A percentile compares a stretch with the other conserved stretches of the same genome.
phyloP scores from a whole-genome alignment of 345 rosid genomes.

The Lenwebbia sp. region DNA sequence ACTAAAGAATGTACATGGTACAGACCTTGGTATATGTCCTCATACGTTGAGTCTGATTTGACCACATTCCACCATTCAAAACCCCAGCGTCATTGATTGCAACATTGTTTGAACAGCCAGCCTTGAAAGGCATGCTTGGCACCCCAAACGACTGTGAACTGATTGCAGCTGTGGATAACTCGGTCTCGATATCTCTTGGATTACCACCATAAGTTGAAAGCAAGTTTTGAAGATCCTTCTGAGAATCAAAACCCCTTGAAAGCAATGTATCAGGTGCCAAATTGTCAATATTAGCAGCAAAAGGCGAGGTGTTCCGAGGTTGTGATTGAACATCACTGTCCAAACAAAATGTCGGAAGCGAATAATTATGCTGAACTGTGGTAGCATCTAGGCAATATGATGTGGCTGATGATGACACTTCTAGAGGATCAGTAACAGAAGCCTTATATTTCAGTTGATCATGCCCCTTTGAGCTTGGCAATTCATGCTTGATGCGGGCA shows the following conservation, averaged over 20 bases:
- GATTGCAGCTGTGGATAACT: constrained; percentile 74
- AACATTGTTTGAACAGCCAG: constrained; percentile 65
- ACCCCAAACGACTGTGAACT: constrained; percentile 89
- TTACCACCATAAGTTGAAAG: constrained; percentile 69
- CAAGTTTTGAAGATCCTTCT: constrained; percentile 92
- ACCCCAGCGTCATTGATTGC: constrained; percentile 68
- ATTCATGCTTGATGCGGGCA: constrained; percentile 41
- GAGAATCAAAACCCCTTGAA: constrained; percentile 82
- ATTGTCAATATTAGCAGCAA: constrained; percentile 48
- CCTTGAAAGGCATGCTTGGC: constrained; percentile 68
- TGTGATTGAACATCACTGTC: constrained; percentile 73
- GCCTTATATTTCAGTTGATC: constrained; percentile 59
- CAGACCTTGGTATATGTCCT: constrained; percentile 93
- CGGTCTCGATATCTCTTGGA: constrained; percentile 81
- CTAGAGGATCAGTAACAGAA: constrained; percentile 60
- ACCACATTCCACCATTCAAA: constrained; percentile 74
- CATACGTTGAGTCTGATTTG: constrained; percentile 78
- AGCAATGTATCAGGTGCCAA: constrained; percentile 71
- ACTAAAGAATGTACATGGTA: neutral
- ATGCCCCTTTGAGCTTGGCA: constrained; percentile 38
- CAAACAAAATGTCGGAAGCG: constrained; percentile 60
- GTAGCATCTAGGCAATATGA: constrained; percentile 81
- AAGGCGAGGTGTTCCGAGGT: constrained; percentile 53
- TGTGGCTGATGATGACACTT: constrained; percentile 88
- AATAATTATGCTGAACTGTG: constrained; percentile 62